Evolutionary conservation across 1,139 yeast species (phyloP).

Genomic region (Casaregolazyma lundiana): DNA sequence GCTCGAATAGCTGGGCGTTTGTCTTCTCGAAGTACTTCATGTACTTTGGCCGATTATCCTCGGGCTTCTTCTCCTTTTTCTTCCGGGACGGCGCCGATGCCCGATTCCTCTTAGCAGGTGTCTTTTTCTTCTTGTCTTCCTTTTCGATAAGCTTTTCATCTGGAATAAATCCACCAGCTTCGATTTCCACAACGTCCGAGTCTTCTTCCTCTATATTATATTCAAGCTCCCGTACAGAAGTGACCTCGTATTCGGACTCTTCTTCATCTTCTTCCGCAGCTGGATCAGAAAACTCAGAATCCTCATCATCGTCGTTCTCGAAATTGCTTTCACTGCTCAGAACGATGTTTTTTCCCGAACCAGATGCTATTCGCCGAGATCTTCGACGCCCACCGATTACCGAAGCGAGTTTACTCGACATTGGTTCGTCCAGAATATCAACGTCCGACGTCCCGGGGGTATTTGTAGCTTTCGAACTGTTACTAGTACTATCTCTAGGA

Average conservation of each 20-base stretch:
- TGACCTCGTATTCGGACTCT: slow-evolving; percentile 3
- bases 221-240: slow-evolving; percentile 3
- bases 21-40: slow-evolving; percentile 15
- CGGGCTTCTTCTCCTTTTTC: slow-evolving; percentile 9
- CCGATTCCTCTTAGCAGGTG: slow-evolving; percentile 6
- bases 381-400: slow-evolving; percentile 4
- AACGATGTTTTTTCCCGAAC: slow-evolving; percentile 3
- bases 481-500: neutral
- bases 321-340: slow-evolving; percentile 2
- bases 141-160: slow-evolving; percentile 9
- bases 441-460: slow-evolving; percentile 14
- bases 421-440: slow-evolving; percentile 11
- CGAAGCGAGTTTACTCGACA: slow-evolving; percentile 16
- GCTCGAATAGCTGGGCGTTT: slow-evolving; percentile 59
- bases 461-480: slow-evolving; percentile 1
- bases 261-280: slow-evolving; percentile 11
- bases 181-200: slow-evolving; percentile 3
- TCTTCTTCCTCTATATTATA: neutral
- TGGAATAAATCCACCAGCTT: slow-evolving; percentile 7
- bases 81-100: slow-evolving; percentile 2
- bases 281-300: slow-evolving; percentile 9
- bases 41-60: slow-evolving; percentile 11
- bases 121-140: slow-evolving; percentile 5
- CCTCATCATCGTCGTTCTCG: slow-evolving; percentile 12
- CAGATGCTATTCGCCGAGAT: slow-evolving; percentile 5